Conservation (phyloP, 225 moss, liverwort and hornwort genomes). For the Neckera pumila region DNA sequence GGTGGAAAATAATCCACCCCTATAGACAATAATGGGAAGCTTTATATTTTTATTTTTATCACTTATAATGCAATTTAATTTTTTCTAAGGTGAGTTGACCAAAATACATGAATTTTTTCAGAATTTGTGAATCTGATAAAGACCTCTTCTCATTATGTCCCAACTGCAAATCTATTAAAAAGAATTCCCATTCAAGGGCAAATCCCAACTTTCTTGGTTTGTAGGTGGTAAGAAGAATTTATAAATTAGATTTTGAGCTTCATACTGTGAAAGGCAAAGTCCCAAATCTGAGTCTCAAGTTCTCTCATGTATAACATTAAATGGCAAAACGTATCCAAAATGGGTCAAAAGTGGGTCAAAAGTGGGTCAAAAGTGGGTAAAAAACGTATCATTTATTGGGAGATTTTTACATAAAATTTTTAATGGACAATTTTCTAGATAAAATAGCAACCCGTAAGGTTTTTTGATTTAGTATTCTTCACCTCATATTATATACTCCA, state of each 20-base stretch:
- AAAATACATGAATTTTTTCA: not conserved
- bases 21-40: not conserved
- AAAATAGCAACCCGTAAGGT: too few relatives aligned
- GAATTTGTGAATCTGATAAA: not conserved
- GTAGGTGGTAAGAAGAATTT: not conserved
- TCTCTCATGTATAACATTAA: not conserved
- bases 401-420: too few relatives aligned
- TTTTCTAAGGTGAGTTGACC: not conserved
- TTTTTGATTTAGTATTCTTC: too few relatives aligned
- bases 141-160: fast-evolving
- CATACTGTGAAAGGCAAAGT: not conserved
- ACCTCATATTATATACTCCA: too few relatives aligned
- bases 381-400: too few relatives aligned
- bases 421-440: too few relatives aligned
- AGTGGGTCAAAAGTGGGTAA: too few relatives aligned
- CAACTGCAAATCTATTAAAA: not conserved
- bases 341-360: too few relatives aligned
- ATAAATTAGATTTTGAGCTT: not conserved
- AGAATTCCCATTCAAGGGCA: fast-evolving
- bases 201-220: not conserved
- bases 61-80: not conserved
- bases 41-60: too few relatives aligned
- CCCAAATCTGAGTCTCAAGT: not conserved
- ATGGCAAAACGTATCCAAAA: too few relatives aligned
- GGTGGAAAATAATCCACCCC: not conserved